Evolutionary conservation across 1,139 yeast genomes (phyloP).

Genomic region (Candida sojae): DNA sequence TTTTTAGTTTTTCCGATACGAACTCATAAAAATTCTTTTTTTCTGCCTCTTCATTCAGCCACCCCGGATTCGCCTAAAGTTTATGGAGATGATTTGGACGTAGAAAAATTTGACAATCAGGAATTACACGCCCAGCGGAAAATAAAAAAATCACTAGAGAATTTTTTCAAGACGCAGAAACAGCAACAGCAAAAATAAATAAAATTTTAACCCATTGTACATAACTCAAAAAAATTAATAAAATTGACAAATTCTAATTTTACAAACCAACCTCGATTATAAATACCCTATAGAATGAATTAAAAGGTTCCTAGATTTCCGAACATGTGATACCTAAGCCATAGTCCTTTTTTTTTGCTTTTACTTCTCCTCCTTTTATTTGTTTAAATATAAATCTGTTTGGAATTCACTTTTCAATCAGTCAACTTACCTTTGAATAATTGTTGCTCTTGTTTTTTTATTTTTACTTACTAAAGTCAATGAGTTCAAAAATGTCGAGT

Average conservation of each 20-base stretch:
- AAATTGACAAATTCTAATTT: not conserved
- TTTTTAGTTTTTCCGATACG: not conserved
- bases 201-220: not conserved
- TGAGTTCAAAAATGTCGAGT: slow-evolving; percentile 3
- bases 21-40: too few species aligned
- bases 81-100: too few species aligned
- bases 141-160: too few species aligned
- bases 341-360: not conserved
- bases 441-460: not conserved
- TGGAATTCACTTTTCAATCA: not conserved
- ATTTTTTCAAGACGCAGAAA: not conserved
- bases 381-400: too few species aligned
- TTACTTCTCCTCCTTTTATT: too few species aligned
- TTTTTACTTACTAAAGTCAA: not conserved
- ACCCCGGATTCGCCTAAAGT: too few species aligned
- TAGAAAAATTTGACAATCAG: too few species aligned
- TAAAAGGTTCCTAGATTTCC: not conserved
- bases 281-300: not conserved
- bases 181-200: not conserved
- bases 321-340: not conserved
- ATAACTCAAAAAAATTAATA: not conserved
- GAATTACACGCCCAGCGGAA: too few species aligned
- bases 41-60: too few species aligned
- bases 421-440: not conserved
- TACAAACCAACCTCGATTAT: not conserved